Base-by-base conservation (phyloP, 2,329 filamentous ascomycete genomes). In the Zymoseptoria passerinii region DNA sequence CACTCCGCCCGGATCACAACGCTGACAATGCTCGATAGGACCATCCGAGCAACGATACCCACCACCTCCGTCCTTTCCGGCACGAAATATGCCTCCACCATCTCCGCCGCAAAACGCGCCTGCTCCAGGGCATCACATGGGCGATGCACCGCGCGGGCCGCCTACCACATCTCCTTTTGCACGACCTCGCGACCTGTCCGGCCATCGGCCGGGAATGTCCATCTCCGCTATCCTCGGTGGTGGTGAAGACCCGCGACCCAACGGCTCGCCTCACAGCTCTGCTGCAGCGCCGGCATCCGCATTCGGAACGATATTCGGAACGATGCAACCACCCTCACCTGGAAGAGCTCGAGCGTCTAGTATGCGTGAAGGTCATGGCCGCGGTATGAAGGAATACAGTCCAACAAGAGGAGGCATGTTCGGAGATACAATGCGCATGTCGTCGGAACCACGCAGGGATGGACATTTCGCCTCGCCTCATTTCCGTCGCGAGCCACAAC, bases 221-320 rank as follows among this genome's bases (percentile, higher is more conserved):
- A 88, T 89, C 72, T 87, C 84, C n/a, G 85, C 85, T 50, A 82
- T 89, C 73, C 80, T 89, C 60, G 86, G 85, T 73, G 64, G 71
- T 19, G 59, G 61, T 27, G 67, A 70, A 19, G 70, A 70, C 10
- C 65, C 63, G 16, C 66, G 63, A 48, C 59, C 63, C 28, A 61
- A 63, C 29, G 63, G 65, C 27, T 72, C 74, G 48, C 73, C 74
- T 10, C 69, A 72, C 35, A 61, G 65, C 50, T 59, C 66, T 3
- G 61, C 60, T 20, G 63, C 61, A 7, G 62, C 64, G n/a, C 66
- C 67, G 27, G 65, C 69, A 6, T 66, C 70, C 23, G 72, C 70
- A 56, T 70, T 67, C 54, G 71, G 73, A 65, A 71, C 72, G 54
- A 79, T 78, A 56, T 70, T 67, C 54, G 71, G 73, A 65, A 71